phyloP scores from a whole-genome alignment of 495 filamentous ascomycete species.

The Friedmanniomyces endolithicus region DNA sequence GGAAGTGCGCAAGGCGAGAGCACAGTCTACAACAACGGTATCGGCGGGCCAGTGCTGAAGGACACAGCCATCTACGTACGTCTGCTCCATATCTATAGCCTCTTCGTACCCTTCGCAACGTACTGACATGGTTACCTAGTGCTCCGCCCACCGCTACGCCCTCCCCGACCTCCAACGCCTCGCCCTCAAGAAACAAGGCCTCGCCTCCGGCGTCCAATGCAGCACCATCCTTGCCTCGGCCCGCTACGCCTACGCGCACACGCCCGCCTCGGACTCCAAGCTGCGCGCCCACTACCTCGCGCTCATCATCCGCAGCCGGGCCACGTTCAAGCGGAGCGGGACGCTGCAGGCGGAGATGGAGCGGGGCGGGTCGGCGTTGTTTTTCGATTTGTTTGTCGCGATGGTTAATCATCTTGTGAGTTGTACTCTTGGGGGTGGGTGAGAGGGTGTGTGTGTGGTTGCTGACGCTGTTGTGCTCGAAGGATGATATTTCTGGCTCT shows the following conservation, averaged over 20 bases:
- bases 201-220: conserved; percentile 65
- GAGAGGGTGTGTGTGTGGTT: neutral
- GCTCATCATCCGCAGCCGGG: conserved; percentile 71
- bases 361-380: conserved; percentile 60
- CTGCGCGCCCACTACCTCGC: conserved; percentile 84
- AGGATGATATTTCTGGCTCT: conserved; percentile 18
- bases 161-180: conserved; percentile 73
- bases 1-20: conserved; percentile 19
- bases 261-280: conserved; percentile 76
- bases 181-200: conserved; percentile 72
- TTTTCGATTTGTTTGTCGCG: conserved; percentile 89
- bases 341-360: conserved; percentile 98
- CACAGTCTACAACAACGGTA: conserved; percentile 29
- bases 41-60: conserved; percentile 54
- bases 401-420: conserved; percentile 73
- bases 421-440: neutral
- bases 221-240: conserved; percentile 73
- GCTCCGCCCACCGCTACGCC: conserved; percentile 68
- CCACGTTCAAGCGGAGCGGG: conserved; percentile 82
- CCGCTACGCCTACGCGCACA: conserved; percentile 78
- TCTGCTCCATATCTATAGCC: neutral
- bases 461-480: neutral
- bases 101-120: neutral
- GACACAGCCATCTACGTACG: conserved; percentile 71
- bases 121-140: conserved; percentile 27